Evolutionary conservation across 2,329 filamentous ascomycete species (phyloP).

Genomic region (Proliferodiscus dingleyae): DNA sequence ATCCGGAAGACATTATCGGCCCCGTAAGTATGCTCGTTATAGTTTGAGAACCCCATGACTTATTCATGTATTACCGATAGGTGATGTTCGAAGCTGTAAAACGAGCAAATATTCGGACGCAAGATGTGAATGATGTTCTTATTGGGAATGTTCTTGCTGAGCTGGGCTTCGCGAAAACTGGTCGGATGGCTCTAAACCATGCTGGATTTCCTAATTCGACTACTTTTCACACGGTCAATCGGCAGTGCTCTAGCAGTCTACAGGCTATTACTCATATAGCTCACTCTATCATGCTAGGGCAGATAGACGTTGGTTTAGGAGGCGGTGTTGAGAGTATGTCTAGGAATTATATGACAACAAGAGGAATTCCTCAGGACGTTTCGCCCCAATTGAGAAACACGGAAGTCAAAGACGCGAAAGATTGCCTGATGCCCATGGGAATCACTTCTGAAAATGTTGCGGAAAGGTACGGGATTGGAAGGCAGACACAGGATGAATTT

Average conservation of each 20-base stretch:
- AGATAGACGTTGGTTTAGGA: constrained; percentile 69
- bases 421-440: constrained; percentile 95
- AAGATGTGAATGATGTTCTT: constrained; percentile 70
- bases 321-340: constrained; percentile 98
- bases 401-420: constrained; percentile 62
- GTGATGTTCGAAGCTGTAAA: constrained; percentile 47
- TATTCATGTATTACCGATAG: constrained; percentile 3
- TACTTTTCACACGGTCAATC: constrained; percentile 80
- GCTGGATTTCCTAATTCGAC: constrained; percentile 71
- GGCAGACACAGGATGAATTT: constrained; percentile 78
- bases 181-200: constrained; percentile 85
- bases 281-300: constrained; percentile 68
- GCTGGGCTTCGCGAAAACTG: constrained; percentile 84
- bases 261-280: constrained; percentile 72
- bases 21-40: constrained; percentile 31
- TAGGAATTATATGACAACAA: constrained; percentile 74
- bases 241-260: constrained; percentile 76
- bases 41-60: too few relatives aligned
- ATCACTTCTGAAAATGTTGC: constrained; percentile 88
- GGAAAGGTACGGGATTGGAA: constrained; percentile 63
- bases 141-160: constrained; percentile 88
- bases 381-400: constrained; percentile 70
- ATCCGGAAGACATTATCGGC: constrained; percentile 62
- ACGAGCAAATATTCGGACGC: constrained; percentile 56
- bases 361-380: constrained; percentile 76